Base-by-base conservation (phyloP, 495 filamentous ascomycete species). In the Penicillium verhagenii region DNA sequence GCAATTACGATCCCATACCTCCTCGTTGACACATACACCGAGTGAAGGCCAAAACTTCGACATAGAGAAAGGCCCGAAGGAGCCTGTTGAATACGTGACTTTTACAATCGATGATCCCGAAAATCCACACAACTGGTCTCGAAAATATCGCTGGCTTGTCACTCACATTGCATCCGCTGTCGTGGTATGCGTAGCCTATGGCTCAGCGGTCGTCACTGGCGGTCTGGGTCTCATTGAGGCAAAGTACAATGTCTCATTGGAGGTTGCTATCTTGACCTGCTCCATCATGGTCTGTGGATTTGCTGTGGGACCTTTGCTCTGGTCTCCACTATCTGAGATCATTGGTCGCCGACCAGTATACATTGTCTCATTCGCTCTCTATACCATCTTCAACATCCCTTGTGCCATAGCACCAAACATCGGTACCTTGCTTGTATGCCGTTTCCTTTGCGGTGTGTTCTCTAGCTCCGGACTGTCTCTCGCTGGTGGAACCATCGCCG, bases 271-370 rank as follows among this genome's bases (percentile, higher is more conserved):
- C n/a, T 67, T 91, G 3, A 72, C 69, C 11, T 72, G 69, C 28
- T 70, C 64, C 3, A 72, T 72, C 29, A 72, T 72, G 67, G 69
- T 72, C 9, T 72, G 69, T 21, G 69, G 74, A 2, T 78, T 77
- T 29, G 72, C 74, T 11, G 55, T 80, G 14, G 83, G 81, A 4
- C 83, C 83, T 5, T 59, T 79, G 0, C 54, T 83, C 10, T 86
- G 73, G 69, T 82, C 77, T 5, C 91, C 91, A 0, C 67, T 91
- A 3, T 91, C 86, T 6, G 91, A 96, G 63, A 76, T 95, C 45
- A 84, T 82, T 57, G 91, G 91, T 39, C 81, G 91, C 28, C 73
- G 75, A 46, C 58, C 64, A 18, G 82, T 84, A 5, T 72, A 86
- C 18, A 79, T 83, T 54, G 65, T 77, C 40, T 82, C 81, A 23